Evolutionary conservation across 129 eudicot species (phyloP).

Genomic region (Tagetes erecta): DNA sequence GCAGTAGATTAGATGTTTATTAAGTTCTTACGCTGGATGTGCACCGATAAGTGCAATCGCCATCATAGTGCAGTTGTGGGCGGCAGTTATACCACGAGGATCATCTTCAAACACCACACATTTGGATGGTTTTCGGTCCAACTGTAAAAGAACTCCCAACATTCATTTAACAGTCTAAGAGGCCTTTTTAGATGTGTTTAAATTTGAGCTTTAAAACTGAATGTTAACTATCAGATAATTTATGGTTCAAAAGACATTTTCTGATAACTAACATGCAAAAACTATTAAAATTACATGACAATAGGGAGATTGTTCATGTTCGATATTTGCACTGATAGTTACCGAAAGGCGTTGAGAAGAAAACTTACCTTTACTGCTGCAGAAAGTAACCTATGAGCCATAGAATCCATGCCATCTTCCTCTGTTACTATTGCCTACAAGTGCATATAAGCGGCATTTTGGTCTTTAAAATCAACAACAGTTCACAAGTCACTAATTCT

Average conservation of each 20-base stretch:
- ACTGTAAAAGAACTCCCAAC: conserved; percentile 41
- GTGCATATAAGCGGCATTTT: conserved; percentile 17
- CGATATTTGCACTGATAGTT: background rate
- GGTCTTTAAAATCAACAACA: background rate
- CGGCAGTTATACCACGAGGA: conserved; percentile 92
- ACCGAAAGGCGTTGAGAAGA: background rate
- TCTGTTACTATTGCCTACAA: conserved; percentile 85
- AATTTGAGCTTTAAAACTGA: background rate
- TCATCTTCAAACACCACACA: conserved; percentile 97
- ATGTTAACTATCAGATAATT: background rate
- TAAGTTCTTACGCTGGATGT: conserved; percentile 83
- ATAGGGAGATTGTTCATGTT: background rate
- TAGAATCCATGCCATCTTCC: conserved; percentile 97
- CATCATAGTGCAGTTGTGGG: conserved; percentile 99
- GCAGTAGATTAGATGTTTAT: background rate
- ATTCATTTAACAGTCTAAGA: background rate
- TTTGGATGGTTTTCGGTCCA: conserved; percentile 93
- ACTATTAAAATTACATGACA: background rate
- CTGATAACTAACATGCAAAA: too few species aligned
- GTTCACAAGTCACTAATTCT: conserved; percentile 5
- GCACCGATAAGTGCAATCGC: conserved; percentile 88
- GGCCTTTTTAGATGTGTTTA: background rate
- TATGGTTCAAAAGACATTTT: background rate
- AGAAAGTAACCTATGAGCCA: conserved; percentile 92
- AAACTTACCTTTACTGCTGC: conserved; percentile 79